Evolutionary conservation across 106 monocot species (phyloP), one percentile per base, ranked within the genome.

Genomic region (Acorus calamus): DNA sequence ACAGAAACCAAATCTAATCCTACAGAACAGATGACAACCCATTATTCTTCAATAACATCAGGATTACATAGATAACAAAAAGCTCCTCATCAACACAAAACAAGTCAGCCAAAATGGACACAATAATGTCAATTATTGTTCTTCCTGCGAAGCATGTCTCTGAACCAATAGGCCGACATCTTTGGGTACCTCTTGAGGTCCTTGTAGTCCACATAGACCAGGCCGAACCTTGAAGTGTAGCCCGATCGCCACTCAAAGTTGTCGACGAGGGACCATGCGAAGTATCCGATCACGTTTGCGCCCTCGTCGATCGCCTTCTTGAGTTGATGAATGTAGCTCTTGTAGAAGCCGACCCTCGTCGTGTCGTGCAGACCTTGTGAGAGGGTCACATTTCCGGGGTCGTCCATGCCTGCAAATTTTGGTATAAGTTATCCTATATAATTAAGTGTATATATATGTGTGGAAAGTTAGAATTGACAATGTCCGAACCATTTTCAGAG

Each of bases 211-310:
- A 91, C 83, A 54, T 86, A 91, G 0, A 86, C 78, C 8, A 91
- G 7, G 4, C 91, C 86, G 58, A 91, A 91, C 28, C 83, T 68
- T 4, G 80, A 73, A 0, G 91, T 83, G 79, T 81, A 91, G 0
- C 91, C 91, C 5, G 61, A 71, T 46, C 50, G 71, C 91, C 91
- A 86, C 50, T 91, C 91, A 48, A 91, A 91, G 66, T 81, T 91
- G 60, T 91, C 91, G 4, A 91, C 73, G 69, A 83, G 48, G 5
- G 91, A 91, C 91, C 88, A 88, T 7, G 88, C 88, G 43, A 88
- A 88, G 65, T 88, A 88, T 5, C 78, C 88, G 6, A 88, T 78
- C 68, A 88, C 83, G 50, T 77, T 73, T 6, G 88, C 83, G 0
- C 88, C 88, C 50, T 83, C 83, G 46, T 88, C 83, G 0, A 84